Evolutionary conservation across 169 alveolate genomes (phyloP), one percentile per base, ranked within the genome.

Genomic region (Theileria annulata): DNA sequence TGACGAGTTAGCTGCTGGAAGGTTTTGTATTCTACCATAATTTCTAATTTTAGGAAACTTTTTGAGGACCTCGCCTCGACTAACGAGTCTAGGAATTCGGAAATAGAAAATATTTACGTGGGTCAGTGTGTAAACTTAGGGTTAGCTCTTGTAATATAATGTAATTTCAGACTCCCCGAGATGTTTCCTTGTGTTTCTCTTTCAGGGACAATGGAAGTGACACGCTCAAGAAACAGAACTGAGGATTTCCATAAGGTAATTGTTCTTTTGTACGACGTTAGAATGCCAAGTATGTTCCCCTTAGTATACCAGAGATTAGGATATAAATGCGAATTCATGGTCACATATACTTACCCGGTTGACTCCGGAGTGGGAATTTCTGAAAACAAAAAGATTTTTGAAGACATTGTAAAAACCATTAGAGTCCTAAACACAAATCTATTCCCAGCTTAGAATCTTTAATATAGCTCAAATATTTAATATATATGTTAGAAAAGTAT

Each of bases 151-250:
- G 8, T 3, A 25, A 21, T 27, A 23, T n/a, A 13, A 49, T 28
- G 17, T 49, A 15, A 17, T 8, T 19, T 27, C 30, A 69, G 76
- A 27, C 25, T 69, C 15, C 23, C 63, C 25, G 62, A 35, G 42
- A 15, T 21, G 10, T 72, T 37, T 28, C 59, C 56, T 31, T 74
- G 72, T 3, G 68, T 75, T 25, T 68, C 77, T n/a, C 77, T 62
- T 13, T 35, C 86, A 1, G 89, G 89, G 5, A 75, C 35, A 30
- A 82, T 82, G 89, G 70, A 82, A 19, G 80, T 82, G 5, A 42
- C 85, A 19, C 75, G 63, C 21, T 66, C 79, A 8, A 35, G 30
- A 13, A 35, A 33, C 30, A 27, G n/a, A 23, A 42, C 48, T 31
- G 49, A 59, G 30, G 86, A 51, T 19, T 33, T 3, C 6, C 19